Conservation (phyloP, 169 alveolate species). For the Eimeria falciformis region DNA sequence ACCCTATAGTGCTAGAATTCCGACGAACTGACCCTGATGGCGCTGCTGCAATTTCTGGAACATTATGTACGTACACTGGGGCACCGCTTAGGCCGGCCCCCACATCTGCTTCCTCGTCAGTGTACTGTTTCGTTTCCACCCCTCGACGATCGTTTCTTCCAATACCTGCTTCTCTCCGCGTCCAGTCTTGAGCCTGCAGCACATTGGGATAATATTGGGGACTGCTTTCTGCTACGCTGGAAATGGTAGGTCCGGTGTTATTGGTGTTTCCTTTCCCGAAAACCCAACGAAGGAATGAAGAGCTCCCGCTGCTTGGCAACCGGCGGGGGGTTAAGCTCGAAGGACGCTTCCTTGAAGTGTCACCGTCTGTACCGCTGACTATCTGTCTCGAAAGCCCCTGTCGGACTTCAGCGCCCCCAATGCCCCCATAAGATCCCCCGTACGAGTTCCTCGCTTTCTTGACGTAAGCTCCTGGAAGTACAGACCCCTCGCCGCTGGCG, state of each 20-base stretch:
- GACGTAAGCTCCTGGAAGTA: background rate
- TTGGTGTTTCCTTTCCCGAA: constrained; percentile 22
- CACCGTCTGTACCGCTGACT: constrained; percentile 12
- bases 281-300: constrained; percentile 58
- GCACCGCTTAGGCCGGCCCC: constrained; percentile 14
- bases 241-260: background rate
- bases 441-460: background rate
- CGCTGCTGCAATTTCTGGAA: too few relatives aligned
- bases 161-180: background rate
- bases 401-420: background rate
- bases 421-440: background rate
- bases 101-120: constrained; percentile 34
- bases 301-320: constrained; percentile 60
- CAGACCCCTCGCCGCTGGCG: constrained; percentile 56
- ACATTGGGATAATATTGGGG: background rate
- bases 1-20: background rate
- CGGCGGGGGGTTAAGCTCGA: constrained; percentile 38
- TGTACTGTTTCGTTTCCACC: constrained; percentile 33
- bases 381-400: background rate
- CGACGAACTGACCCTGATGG: background rate
- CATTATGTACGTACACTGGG: too few relatives aligned
- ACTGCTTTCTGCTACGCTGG: constrained; percentile 40
- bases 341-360: background rate
- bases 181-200: constrained; percentile 11
- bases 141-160: constrained; percentile 39